Evolutionary conservation across 805 yeast species (phyloP).

Genomic region (Sugiyamaella smithiae): DNA sequence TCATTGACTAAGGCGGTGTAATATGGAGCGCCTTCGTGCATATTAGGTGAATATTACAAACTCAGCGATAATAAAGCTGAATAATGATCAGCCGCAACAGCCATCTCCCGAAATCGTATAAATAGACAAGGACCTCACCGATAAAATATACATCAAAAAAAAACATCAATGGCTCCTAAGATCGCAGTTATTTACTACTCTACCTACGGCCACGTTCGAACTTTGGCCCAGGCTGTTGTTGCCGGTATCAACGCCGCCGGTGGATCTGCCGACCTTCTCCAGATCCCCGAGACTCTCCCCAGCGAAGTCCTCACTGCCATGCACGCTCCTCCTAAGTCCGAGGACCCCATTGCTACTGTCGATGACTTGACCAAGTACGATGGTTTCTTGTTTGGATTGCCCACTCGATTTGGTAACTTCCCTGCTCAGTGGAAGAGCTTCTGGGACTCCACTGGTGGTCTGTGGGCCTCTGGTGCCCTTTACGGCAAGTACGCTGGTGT

Average conservation of each 20-base stretch:
- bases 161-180: conserved; percentile 38
- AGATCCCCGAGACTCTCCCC: conserved; percentile 74
- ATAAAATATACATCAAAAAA: background rate
- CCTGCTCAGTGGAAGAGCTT: conserved; percentile 76
- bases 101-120: background rate
- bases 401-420: conserved; percentile 73
- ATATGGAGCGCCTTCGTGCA: background rate
- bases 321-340: conserved; percentile 56
- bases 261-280: conserved; percentile 66
- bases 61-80: background rate
- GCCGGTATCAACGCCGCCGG: conserved; percentile 69
- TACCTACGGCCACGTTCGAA: conserved; percentile 71
- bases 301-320: conserved; percentile 55
- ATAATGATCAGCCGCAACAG: background rate
- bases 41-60: background rate
- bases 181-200: conserved; percentile 79
- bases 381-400: conserved; percentile 73
- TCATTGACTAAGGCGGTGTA: background rate
- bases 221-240: conserved; percentile 65
- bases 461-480: conserved; percentile 70
- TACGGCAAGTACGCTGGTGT: conserved; percentile 75
- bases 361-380: conserved; percentile 59
- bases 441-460: conserved; percentile 74
- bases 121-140: background rate
- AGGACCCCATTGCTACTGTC: conserved; percentile 54